phyloP scores from a whole-genome alignment of 1,139 yeast genomes.

The Hansenula sp. region DNA sequence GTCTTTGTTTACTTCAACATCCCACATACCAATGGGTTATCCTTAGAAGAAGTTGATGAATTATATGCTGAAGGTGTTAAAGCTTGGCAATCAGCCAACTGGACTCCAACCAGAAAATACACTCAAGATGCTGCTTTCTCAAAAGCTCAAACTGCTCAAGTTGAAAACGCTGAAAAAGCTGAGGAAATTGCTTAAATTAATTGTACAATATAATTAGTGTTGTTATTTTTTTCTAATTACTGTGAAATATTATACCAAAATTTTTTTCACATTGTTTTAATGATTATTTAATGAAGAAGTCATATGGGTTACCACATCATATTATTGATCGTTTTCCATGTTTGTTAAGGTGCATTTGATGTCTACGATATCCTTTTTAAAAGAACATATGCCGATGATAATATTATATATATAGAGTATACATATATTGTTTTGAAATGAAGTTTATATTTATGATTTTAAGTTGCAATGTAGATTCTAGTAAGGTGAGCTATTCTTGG shows the following conservation, averaged over 20 bases:
- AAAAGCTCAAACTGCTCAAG: conserved; percentile 18
- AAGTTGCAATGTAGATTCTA: no score
- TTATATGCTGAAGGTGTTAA: conserved; percentile 45
- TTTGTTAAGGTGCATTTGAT: neutral
- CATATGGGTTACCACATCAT: neutral
- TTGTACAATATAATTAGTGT: neutral
- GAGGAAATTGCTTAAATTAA: neutral
- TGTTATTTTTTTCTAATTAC: no score
- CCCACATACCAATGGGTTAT: conserved; percentile 68
- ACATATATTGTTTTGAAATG: neutral
- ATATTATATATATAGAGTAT: neutral
- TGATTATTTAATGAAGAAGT: neutral
- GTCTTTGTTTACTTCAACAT: conserved; percentile 65
- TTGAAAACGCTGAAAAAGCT: conserved; percentile 10
- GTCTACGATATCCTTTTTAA: neutral
- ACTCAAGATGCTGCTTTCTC: conserved; percentile 19
- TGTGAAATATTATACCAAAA: neutral
- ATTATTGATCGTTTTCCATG: no score
- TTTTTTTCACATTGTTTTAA: neutral
- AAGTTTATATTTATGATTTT: neutral
- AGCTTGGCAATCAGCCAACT: conserved; percentile 26
- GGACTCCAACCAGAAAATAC: conserved; percentile 19
- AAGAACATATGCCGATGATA: no score
- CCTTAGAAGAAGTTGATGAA: conserved; percentile 70
- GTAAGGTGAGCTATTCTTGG: no score